Percentiles rank a stretch among this genome's conserved stretches.
Conservation (phyloP, 352 stramenopile genomes). For the Phytophthora sojae region DNA sequence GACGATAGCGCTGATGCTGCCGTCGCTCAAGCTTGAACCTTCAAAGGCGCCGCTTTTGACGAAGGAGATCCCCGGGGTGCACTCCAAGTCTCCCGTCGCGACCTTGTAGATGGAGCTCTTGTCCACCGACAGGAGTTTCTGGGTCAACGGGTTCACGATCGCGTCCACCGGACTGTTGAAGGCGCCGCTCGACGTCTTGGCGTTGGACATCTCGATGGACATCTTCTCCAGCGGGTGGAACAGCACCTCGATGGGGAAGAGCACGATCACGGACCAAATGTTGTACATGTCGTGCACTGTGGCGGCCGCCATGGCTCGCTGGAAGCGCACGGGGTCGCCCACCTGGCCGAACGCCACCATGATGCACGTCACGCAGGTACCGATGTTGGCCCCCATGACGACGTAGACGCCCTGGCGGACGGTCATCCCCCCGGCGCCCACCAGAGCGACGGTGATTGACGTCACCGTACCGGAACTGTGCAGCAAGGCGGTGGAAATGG, state of each 20-base stretch:
- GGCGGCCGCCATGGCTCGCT: constrained; percentile 59
- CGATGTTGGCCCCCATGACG: constrained; percentile 92
- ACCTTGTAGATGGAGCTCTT: constrained; percentile 44
- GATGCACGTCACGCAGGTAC: constrained; percentile 88
- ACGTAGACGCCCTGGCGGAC: constrained; percentile 87
- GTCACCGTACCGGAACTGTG: constrained; percentile 78
- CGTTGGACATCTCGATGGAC: constrained; percentile 43
- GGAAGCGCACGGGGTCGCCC: constrained; percentile 62
- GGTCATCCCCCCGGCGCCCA: constrained; percentile 63
- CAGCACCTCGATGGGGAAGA: constrained; percentile 74
- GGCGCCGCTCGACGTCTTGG: constrained; percentile 30
- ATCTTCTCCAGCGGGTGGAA: constrained; percentile 63
- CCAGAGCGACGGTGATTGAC: constrained; percentile 71
- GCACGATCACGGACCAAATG: constrained; percentile 75
- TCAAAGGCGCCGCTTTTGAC: constrained; percentile 46
- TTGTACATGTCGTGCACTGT: constrained; percentile 87
- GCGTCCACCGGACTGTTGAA: constrained; percentile 52
- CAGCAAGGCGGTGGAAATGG: constrained; percentile 66
- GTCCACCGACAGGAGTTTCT: constrained; percentile 38
- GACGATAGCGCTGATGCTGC: constrained; percentile 47
- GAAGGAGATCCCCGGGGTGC: constrained; percentile 33
- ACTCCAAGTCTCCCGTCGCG: constrained; percentile 33
- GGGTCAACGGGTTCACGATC: constrained; percentile 45
- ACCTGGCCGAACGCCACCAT: constrained; percentile 91
- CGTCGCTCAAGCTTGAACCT: constrained; percentile 34